Conservation (phyloP, 768 basidiomycete species). For the Russula griseocarnosa region DNA sequence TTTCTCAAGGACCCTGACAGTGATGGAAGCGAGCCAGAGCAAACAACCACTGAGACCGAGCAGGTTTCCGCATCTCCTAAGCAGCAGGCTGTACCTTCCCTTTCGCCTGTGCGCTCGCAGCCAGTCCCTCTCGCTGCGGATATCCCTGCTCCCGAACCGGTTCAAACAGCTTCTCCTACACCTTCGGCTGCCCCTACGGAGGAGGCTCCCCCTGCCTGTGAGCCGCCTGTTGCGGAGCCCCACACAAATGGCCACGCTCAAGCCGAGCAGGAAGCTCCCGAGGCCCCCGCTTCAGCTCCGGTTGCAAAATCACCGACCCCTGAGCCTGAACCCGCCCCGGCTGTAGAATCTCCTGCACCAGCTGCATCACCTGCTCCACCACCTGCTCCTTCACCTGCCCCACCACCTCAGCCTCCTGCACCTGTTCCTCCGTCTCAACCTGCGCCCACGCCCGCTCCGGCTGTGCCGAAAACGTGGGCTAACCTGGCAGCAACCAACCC, state of each 20-base stretch:
- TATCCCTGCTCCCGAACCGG: constrained; percentile 34
- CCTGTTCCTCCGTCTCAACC: constrained; percentile 38
- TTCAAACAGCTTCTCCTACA: constrained; percentile 40
- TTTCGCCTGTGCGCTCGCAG: constrained; percentile 23
- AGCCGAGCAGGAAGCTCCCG: constrained; percentile 39
- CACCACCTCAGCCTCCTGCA: constrained; percentile 23
- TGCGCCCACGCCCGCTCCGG: constrained; percentile 41
- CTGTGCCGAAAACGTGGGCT: constrained; percentile 82
- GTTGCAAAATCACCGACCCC: constrained; percentile 35
- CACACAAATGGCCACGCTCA: constrained; percentile 34
- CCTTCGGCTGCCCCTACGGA: constrained; percentile 39
- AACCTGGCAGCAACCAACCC: constrained; percentile 80
- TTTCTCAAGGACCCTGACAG: constrained; percentile 90
- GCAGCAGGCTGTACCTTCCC: constrained; percentile 29
- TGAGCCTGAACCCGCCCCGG: constrained; percentile 33
- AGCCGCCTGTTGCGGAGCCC: constrained; percentile 31
- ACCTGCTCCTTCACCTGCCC: constrained; percentile 32
- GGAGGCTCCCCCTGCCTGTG: constrained; percentile 36
- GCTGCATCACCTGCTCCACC: constrained; percentile 33
- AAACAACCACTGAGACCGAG: constrained; percentile 41
- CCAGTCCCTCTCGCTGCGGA: constrained; percentile 32
- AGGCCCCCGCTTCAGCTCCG: constrained; percentile 32
- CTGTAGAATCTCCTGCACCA: constrained; percentile 31
- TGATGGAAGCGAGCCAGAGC: constrained; percentile 47
- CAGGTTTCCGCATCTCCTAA: constrained; percentile 46